phyloP scores from a whole-genome alignment of 2,329 filamentous ascomycete genomes.

The Colletotrichum navitas region DNA sequence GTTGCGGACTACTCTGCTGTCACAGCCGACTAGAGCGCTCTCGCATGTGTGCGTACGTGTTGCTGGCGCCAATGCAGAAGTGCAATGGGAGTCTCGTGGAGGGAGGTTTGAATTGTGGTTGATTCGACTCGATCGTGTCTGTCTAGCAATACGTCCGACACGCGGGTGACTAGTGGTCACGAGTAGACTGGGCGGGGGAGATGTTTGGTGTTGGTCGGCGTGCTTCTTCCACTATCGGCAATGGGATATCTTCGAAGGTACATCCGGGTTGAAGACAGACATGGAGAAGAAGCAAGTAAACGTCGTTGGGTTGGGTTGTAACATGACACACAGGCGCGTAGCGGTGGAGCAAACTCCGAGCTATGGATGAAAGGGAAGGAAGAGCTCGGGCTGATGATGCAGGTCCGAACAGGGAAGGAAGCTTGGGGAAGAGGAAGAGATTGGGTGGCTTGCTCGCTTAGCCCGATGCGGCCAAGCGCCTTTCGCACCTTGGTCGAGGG shows the following conservation, averaged over 20 bases:
- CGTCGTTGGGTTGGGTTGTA: not conserved
- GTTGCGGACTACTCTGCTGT: not conserved
- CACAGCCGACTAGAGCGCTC: not conserved
- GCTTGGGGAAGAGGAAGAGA: conserved; percentile 23
- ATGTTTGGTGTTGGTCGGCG: not conserved
- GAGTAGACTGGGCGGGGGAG: conserved; percentile 28
- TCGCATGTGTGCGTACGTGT: not conserved
- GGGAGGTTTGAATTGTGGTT: not conserved
- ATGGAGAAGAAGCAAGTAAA: conserved; percentile 37
- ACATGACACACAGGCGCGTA: not conserved
- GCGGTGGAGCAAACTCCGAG: not conserved
- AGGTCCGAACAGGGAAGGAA: conserved; percentile 17
- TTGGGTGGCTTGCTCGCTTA: conserved; percentile 27
- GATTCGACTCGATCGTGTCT: conserved; percentile 12
- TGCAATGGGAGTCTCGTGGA: not conserved
- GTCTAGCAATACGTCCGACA: conserved; percentile 6
- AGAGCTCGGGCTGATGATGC: not conserved
- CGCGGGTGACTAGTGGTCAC: conserved; percentile 11
- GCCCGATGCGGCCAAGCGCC: not conserved
- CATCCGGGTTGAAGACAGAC: conserved; percentile 20
- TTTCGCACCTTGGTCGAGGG: not conserved
- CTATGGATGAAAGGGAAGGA: conserved; percentile 11
- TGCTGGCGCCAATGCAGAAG: not conserved
- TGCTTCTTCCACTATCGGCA: conserved; percentile 31
- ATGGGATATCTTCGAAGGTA: conserved; percentile 19